Base-by-base conservation (phyloP, 176 grass and related monocot species). In the Aechmea fasciata region DNA sequence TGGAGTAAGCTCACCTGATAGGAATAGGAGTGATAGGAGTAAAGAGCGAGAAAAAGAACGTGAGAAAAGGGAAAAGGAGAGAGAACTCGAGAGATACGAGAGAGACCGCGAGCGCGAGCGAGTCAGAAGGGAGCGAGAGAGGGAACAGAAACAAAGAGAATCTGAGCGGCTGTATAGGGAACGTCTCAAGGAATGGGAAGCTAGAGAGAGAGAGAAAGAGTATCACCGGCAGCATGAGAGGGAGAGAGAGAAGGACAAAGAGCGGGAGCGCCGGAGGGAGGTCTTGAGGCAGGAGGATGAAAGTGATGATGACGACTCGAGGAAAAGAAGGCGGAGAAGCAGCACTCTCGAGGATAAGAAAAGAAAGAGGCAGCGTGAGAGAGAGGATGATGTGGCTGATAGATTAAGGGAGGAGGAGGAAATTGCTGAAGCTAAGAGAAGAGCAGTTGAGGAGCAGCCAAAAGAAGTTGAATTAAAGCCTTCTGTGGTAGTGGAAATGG, bases 151-250 rank as follows among this genome's bases (percentile, higher is more conserved):
- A 61, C 9, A 85, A 75, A 85, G 80, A 75, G 89, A 94, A 80
- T 75, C 81, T 67, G 95, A 94, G 66, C 88, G 85, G 49, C 19
- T 88, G 14, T 88, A 84, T 25, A 90, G 81, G 69, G 90, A 99
- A 18, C 84, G 78, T 14, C 75, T 94, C 23, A 94, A 90, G 73
- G 95, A 99, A 20, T 99, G 95, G 90, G 95, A 94, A 83, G 75
- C 64, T 78, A 90, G 95, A 79, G 95, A 99, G 72, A 90, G 87
- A 64, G 95, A 99, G 2, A 93, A 77, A 90, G 95, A 94, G 66
- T 79, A 85, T 83, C 95, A 94, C 26, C 73, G 90, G 14, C 77
- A 94, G 33, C 67, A 82, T 33, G 87, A 94, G 68, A 99, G 83
- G 78, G 90, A 94, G 3, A 73, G 80, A 11, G 95, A 90, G 80